A percentile compares a stretch with the other conserved stretches of the same genome.
Conservation (phyloP, 345 rosid species). For the Hirschfeldia incana region DNA sequence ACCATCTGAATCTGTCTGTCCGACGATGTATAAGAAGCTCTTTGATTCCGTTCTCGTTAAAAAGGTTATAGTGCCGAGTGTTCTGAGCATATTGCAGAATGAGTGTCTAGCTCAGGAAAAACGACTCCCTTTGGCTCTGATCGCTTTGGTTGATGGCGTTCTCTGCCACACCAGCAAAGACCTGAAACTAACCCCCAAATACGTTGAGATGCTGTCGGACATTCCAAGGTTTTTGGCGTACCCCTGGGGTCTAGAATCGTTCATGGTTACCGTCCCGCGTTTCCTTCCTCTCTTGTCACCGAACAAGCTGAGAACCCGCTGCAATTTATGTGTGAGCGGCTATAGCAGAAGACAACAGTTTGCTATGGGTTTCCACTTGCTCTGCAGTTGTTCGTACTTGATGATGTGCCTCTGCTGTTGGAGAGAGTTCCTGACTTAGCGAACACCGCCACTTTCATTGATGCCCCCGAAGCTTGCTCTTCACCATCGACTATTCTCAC, state of each 20-base stretch:
- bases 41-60: too few relatives aligned
- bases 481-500: not conserved
- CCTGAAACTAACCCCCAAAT: not conserved
- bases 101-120: not conserved
- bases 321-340: not conserved
- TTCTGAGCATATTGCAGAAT: not conserved
- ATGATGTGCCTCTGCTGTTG: not conserved
- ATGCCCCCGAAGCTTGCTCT: not conserved
- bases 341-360: not conserved
- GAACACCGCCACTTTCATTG: not conserved
- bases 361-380: not conserved
- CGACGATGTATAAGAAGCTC: too few relatives aligned
- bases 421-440: not conserved
- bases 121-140: not conserved
- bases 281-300: not conserved
- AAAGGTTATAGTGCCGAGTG: not conserved
- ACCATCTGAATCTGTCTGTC: too few relatives aligned
- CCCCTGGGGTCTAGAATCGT: not conserved
- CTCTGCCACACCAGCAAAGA: not conserved
- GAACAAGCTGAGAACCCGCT: not conserved
- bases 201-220: not conserved
- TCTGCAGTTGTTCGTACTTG: not conserved
- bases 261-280: not conserved
- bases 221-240: not conserved
- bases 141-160: not conserved